Conservation (phyloP, 2,329 filamentous ascomycete genomes). For the Aurifilum marmelostoma region DNA sequence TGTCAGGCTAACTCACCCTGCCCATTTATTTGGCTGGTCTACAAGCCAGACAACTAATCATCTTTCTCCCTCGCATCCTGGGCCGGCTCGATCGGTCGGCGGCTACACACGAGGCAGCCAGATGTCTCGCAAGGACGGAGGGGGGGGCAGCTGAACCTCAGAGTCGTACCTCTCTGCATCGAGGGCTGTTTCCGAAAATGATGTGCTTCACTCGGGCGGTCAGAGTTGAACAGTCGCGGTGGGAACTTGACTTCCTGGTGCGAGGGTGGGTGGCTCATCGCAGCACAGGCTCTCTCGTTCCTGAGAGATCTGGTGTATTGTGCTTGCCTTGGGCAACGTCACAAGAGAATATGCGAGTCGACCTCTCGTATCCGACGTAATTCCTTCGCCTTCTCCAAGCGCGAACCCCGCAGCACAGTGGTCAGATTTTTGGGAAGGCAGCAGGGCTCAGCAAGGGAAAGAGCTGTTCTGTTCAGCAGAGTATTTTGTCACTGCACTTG, state of each 20-base stretch:
- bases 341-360: constrained; percentile 3
- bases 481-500: background rate
- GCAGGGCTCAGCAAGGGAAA: background rate
- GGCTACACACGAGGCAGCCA: background rate
- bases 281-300: constrained; percentile 12
- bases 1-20: background rate
- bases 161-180: background rate
- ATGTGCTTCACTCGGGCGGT: background rate
- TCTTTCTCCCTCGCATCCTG: background rate
- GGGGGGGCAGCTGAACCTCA: background rate
- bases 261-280: constrained; percentile 12
- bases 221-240: background rate
- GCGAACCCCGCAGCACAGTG: too few relatives aligned
- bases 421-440: background rate
- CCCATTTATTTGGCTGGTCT: background rate
- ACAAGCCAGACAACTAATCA: background rate
- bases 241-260: background rate
- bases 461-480: background rate
- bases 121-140: background rate
- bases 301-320: constrained; percentile 24
- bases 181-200: background rate
- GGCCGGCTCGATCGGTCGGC: background rate
- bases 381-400: background rate
- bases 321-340: constrained; percentile 13
- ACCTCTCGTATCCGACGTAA: background rate